phyloP scores from a whole-genome alignment of 179 eudicot genomes.

The Actinidia chinensis region DNA sequence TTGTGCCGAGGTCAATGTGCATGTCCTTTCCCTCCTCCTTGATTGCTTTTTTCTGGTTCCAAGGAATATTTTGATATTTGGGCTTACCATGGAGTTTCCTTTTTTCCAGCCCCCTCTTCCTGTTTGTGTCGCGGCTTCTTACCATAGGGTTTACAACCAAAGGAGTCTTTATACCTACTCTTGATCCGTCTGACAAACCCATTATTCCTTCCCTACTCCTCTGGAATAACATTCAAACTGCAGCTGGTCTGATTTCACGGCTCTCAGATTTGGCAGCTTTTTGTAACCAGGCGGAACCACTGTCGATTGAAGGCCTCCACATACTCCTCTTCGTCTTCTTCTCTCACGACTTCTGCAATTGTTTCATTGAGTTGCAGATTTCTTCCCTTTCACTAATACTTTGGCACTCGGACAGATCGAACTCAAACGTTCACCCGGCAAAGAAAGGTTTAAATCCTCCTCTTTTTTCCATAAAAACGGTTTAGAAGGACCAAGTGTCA shows the following conservation, averaged over 20 bases:
- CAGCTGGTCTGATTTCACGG: too few species aligned
- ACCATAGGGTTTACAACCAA: neutral
- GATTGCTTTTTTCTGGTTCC: neutral
- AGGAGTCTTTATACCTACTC: neutral
- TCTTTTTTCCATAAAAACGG: neutral
- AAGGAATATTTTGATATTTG: neutral
- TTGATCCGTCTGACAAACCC: neutral
- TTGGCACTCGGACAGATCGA: neutral
- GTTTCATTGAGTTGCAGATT: too few species aligned
- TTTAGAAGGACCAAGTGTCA: neutral
- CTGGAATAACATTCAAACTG: neutral
- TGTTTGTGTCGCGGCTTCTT: neutral
- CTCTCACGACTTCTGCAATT: too few species aligned
- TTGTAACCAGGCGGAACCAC: too few species aligned
- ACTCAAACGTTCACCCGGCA: neutral
- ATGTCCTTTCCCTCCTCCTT: neutral
- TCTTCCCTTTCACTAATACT: neutral
- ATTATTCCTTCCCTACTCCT: neutral
- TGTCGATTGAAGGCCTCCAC: too few species aligned
- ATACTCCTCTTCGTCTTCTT: too few species aligned
- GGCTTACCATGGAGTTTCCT: too few species aligned
- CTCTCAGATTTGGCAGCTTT: too few species aligned
- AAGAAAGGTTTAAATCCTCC: neutral
- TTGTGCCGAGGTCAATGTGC: neutral
- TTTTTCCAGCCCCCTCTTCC: too few species aligned